Conservation (phyloP, 768 basidiomycete species). For the Termitomyces sp. region DNA sequence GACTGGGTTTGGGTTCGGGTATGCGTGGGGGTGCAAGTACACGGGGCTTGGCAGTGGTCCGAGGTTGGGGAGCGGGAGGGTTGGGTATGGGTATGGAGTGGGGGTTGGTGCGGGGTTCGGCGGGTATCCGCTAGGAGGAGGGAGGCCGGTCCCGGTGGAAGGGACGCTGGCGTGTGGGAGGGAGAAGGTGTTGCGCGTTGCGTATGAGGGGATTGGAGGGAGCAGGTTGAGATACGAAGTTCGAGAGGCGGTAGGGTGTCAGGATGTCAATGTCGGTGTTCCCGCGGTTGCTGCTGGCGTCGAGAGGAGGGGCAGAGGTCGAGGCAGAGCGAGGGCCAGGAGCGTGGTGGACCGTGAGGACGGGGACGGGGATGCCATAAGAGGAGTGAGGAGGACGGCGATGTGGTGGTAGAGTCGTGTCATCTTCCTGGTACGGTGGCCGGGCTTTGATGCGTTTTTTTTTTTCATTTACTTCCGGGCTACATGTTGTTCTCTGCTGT, state of each 20-base stretch:
- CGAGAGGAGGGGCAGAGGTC: background rate
- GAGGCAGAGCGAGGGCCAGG: background rate
- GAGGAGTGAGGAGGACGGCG: background rate
- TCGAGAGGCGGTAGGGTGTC: background rate
- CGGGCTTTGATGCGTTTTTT: background rate
- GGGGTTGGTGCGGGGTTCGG: background rate
- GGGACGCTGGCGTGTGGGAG: slow-evolving; percentile 48
- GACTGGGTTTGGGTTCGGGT: slow-evolving; percentile 15
- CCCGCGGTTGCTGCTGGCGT: background rate
- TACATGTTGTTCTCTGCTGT: background rate
- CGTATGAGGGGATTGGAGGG: slow-evolving; percentile 56
- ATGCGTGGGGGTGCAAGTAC: slow-evolving; percentile 39
- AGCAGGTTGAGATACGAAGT: slow-evolving; percentile 35
- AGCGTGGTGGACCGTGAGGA: background rate
- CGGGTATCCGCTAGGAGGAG: slow-evolving; percentile 14
- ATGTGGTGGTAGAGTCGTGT: slow-evolving; percentile 1
- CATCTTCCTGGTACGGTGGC: background rate
- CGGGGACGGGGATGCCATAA: background rate
- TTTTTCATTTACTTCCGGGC: background rate
- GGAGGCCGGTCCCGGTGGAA: slow-evolving; percentile 45
- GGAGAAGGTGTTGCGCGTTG: slow-evolving; percentile 54
- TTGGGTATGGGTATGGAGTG: background rate
- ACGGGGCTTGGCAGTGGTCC: background rate
- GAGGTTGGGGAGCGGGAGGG: slow-evolving; percentile 33
- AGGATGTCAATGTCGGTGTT: background rate